A percentile compares a stretch with the other conserved stretches of the same genome.
Evolutionary conservation across 1,284 basidiomycete species (phyloP).

Genomic region (Laetiporus sulphureus): DNA sequence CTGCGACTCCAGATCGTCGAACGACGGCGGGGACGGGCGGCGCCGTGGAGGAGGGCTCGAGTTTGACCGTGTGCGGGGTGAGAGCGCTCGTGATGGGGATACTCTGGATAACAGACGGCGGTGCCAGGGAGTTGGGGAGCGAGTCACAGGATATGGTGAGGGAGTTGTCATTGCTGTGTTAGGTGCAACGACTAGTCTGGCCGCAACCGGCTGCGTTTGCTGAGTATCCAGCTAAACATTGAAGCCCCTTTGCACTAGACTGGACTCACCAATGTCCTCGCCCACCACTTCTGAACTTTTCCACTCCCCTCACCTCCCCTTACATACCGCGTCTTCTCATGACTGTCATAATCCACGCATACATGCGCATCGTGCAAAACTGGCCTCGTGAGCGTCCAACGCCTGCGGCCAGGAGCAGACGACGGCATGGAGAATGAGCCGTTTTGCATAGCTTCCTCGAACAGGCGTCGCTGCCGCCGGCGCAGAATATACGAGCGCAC

Average conservation of each 20-base stretch:
- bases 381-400: slow-evolving; percentile 11
- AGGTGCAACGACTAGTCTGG: not conserved
- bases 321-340: no score
- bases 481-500: slow-evolving; percentile 52
- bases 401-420: slow-evolving; percentile 1
- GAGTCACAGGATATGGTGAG: not conserved
- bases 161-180: not conserved
- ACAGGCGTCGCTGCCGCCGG: slow-evolving; percentile 44
- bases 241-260: not conserved
- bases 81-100: not conserved
- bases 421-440: slow-evolving; percentile 44
- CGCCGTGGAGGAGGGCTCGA: not conserved
- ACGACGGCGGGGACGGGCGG: slow-evolving; percentile 1
- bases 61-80: not conserved
- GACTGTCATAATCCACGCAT: not conserved
- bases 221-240: not conserved
- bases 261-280: not conserved
- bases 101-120: not conserved
- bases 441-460: slow-evolving; percentile 56
- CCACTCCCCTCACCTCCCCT: no score
- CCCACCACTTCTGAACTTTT: no score
- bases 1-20: not conserved
- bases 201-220: not conserved
- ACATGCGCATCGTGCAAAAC: not conserved
- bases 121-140: not conserved